Percentiles rank a stretch among this genome's conserved stretches.
These are phyloP conservation scores for Thraustochytrium striatum DNA, from an alignment of 352 stramenopile species.

Conservation along the genomic window DNA sequence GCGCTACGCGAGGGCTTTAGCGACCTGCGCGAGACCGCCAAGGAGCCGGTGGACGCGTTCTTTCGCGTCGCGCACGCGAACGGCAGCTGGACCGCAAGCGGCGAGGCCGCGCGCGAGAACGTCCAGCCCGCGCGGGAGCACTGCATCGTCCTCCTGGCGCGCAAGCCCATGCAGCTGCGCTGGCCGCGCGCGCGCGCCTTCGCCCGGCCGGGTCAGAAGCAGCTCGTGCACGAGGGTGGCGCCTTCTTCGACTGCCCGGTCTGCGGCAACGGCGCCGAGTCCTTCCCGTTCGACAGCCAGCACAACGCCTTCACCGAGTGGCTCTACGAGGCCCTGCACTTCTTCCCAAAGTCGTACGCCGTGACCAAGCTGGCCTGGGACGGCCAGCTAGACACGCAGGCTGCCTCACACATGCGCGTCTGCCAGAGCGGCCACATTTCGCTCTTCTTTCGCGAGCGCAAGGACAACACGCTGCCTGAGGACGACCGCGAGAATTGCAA, in stretches of 20 bases:
- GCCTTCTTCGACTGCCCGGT: constrained; percentile 10
- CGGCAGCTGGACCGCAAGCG: not conserved
- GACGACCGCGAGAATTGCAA: no score
- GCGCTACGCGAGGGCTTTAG: no score
- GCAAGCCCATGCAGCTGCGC: constrained; percentile 11
- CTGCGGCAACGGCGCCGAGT: not conserved
- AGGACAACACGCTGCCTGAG: no score
- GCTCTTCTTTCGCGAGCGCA: not conserved
- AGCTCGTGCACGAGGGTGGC: not conserved
- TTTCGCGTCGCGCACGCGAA: not conserved
- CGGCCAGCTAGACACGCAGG: not conserved
- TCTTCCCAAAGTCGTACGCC: not conserved
- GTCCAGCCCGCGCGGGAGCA: not conserved
- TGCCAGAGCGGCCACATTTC: constrained; percentile 9
- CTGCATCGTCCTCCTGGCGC: not conserved
- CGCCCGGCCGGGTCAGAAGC: no score
- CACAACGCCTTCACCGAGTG: not conserved
- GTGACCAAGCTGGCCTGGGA: not conserved
- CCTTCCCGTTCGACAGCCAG: not conserved
- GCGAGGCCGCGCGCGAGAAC: not conserved
- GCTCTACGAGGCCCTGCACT: not conserved
- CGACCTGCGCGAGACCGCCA: constrained; percentile 17
- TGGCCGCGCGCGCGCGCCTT: no score
- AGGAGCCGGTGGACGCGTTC: not conserved
- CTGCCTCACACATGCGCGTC: not conserved